Evolutionary conservation across 1,139 yeast genomes (phyloP).

Genomic region (Nadsonia starkeyi-henricii): DNA sequence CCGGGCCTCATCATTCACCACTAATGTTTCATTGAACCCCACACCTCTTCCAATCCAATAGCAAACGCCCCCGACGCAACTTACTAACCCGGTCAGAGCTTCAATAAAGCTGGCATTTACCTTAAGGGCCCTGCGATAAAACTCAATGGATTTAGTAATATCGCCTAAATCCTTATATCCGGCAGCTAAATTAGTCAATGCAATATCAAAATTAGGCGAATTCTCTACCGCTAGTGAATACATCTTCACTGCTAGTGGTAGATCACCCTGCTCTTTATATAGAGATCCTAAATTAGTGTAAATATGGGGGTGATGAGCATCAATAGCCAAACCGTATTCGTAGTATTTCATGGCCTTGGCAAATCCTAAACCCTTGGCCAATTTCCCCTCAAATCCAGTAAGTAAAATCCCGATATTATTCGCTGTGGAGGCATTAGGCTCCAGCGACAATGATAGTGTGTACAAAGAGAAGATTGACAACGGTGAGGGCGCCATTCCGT

Average conservation of each 20-base stretch:
- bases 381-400: slow-evolving; percentile 13
- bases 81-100: slow-evolving; percentile 23
- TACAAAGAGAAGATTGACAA: slow-evolving; percentile 20
- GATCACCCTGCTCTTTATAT: slow-evolving; percentile 21
- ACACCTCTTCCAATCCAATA: slow-evolving; percentile 23
- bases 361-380: slow-evolving; percentile 8
- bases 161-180: slow-evolving; percentile 24
- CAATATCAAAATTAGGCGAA: slow-evolving; percentile 22
- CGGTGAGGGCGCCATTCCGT: slow-evolving; percentile 20
- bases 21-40: background rate
- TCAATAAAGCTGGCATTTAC: slow-evolving; percentile 21
- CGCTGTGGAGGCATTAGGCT: slow-evolving; percentile 22
- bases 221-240: slow-evolving; percentile 21
- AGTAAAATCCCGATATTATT: slow-evolving; percentile 23
- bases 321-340: slow-evolving; percentile 21
- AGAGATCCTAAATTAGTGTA: slow-evolving; percentile 24
- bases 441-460: slow-evolving; percentile 19
- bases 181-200: slow-evolving; percentile 23
- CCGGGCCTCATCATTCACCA: background rate
- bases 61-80: slow-evolving; percentile 21
- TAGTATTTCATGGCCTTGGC: slow-evolving; percentile 20
- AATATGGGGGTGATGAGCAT: slow-evolving; percentile 22
- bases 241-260: slow-evolving; percentile 20
- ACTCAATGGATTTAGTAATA: slow-evolving; percentile 19
- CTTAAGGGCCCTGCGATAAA: slow-evolving; percentile 20